phyloP scores from a whole-genome alignment of 2,329 filamentous ascomycete species.

The Nemania serpens region DNA sequence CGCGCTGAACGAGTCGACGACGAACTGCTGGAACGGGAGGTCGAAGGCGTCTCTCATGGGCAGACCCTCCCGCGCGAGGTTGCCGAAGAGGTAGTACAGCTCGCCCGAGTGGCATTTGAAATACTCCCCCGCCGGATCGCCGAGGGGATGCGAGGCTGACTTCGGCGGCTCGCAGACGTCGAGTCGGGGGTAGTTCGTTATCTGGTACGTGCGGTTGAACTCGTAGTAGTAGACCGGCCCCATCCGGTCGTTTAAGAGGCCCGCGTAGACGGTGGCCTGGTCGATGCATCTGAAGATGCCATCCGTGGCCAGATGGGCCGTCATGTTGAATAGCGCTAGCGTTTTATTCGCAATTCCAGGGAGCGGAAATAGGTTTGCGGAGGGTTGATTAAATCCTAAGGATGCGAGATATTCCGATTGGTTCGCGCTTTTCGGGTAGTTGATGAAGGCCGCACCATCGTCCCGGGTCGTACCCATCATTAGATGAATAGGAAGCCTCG shows the following conservation, averaged over 20 bases:
- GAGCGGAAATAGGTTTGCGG: constrained; percentile 54
- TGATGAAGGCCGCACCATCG: constrained; percentile 60
- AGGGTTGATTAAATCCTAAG: constrained; percentile 40
- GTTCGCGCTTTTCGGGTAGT: constrained; percentile 48
- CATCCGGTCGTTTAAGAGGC: constrained; percentile 51
- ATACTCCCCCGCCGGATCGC: constrained; percentile 43
- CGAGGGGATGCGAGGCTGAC: constrained; percentile 39
- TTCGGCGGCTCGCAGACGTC: constrained; percentile 52
- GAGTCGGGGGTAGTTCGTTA: constrained; percentile 57
- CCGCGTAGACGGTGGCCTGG: constrained; percentile 61
- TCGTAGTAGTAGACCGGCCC: constrained; percentile 62
- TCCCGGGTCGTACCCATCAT: constrained; percentile 61
- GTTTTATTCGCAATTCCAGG: constrained; percentile 52
- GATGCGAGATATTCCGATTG: constrained; percentile 42
- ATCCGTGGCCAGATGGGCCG: constrained; percentile 60
- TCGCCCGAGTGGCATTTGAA: constrained; percentile 63
- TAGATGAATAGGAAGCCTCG: constrained; percentile 55
- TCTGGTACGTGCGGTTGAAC: constrained; percentile 60
- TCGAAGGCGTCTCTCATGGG: constrained; percentile 53
- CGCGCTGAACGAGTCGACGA: constrained; percentile 55
- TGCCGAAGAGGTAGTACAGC: constrained; percentile 59
- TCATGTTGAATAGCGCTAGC: constrained; percentile 60
- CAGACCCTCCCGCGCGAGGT: constrained; percentile 47
- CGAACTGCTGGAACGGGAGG: constrained; percentile 43
- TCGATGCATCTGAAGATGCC: constrained; percentile 64